Conservation (phyloP, 441 rosid genomes). For the Francoa sonchifolia region DNA sequence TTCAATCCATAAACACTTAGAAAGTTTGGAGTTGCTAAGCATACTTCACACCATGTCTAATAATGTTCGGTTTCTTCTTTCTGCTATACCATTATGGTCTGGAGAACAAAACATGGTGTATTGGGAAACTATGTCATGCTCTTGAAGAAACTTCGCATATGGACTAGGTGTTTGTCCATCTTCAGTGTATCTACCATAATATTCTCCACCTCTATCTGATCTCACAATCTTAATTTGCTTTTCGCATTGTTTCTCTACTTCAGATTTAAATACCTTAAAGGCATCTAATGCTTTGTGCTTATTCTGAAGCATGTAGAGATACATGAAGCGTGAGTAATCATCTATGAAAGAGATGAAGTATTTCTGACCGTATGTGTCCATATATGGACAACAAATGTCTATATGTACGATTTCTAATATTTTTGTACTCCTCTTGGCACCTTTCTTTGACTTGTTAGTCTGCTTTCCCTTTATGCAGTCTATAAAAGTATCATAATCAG, state of each 20-base stretch:
- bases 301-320: not conserved
- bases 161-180: slow-evolving; percentile 7
- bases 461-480: not conserved
- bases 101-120: not conserved
- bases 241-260: not conserved
- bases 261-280: not conserved
- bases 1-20: not conserved
- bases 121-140: slow-evolving; percentile 4
- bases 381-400: not conserved
- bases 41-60: slow-evolving; percentile 1
- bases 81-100: not conserved
- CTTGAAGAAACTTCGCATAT: slow-evolving; percentile 6
- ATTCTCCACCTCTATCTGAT: not conserved
- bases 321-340: not conserved
- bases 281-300: not conserved
- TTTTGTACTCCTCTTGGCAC: not conserved
- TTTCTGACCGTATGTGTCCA: not conserved
- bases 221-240: slow-evolving; percentile 1
- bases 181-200: slow-evolving; percentile 1
- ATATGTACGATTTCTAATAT: not conserved
- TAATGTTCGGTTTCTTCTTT: no score
- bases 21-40: not conserved
- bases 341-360: not conserved
- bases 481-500: not conserved
- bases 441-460: not conserved